Percentiles rank a stretch among this genome's conserved stretches.
phyloP scores from a whole-genome alignment of 83 land plant genomes.

The Picea abies region DNA sequence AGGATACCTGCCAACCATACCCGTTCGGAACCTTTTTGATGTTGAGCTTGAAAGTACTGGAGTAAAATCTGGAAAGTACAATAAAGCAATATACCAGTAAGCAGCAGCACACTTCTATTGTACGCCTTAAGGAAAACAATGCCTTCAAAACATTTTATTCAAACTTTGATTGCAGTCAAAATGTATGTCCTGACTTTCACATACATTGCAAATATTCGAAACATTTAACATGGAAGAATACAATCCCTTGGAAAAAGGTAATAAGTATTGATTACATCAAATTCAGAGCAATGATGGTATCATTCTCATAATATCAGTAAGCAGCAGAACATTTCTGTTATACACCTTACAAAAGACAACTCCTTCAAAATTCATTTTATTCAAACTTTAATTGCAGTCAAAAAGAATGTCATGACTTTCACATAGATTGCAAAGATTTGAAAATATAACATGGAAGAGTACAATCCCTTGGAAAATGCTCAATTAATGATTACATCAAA shows the following conservation, averaged over 20 bases:
- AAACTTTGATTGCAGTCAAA: background rate
- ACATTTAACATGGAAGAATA: background rate
- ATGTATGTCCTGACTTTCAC: background rate
- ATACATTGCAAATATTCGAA: background rate
- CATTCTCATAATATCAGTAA: background rate
- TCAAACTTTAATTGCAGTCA: background rate
- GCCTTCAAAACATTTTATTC: background rate
- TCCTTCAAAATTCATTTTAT: background rate
- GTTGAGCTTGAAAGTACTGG: constrained; percentile 15
- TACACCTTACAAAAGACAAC: background rate
- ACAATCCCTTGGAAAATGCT: background rate
- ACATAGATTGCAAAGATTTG: background rate
- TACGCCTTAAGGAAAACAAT: background rate
- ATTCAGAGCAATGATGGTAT: background rate
- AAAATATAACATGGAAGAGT: background rate
- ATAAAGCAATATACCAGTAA: background rate
- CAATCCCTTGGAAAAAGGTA: background rate
- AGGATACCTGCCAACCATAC: constrained; percentile 29
- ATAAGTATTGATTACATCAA: background rate
- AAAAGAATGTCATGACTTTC: background rate
- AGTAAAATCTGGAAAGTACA: constrained; percentile 25
- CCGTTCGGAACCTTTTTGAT: constrained; percentile 20
- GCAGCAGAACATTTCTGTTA: background rate
- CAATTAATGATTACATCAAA: background rate
- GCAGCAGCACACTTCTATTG: background rate